Conservation (phyloP, 495 filamentous ascomycete genomes). For the Xylaria venustula region DNA sequence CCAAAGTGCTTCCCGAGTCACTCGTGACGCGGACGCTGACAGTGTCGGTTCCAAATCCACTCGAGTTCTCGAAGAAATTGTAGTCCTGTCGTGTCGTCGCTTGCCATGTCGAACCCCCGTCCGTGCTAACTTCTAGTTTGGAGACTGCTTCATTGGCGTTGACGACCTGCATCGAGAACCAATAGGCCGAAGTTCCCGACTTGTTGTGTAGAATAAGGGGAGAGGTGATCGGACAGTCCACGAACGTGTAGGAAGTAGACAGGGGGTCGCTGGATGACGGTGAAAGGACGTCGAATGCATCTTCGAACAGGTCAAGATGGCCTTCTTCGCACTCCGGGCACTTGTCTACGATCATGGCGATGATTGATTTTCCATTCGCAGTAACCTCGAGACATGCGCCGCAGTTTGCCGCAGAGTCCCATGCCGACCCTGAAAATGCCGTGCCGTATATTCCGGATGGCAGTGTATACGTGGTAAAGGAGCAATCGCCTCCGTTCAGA, state of each 20-base stretch:
- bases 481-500: slow-evolving; percentile 56
- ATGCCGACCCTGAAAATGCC: slow-evolving; percentile 50
- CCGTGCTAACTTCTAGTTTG: slow-evolving; percentile 57
- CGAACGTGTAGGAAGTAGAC: slow-evolving; percentile 49
- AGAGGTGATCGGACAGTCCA: slow-evolving; percentile 50
- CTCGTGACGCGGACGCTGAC: slow-evolving; percentile 53
- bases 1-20: slow-evolving; percentile 13
- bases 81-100: slow-evolving; percentile 49
- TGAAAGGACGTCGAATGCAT: slow-evolving; percentile 49
- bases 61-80: slow-evolving; percentile 59
- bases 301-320: slow-evolving; percentile 60
- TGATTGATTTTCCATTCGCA: slow-evolving; percentile 55
- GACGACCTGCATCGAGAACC: slow-evolving; percentile 59
- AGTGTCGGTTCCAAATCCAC: slow-evolving; percentile 51
- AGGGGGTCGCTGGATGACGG: slow-evolving; percentile 49
- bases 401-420: slow-evolving; percentile 53
- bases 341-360: slow-evolving; percentile 64
- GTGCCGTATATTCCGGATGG: slow-evolving; percentile 54
- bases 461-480: slow-evolving; percentile 57
- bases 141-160: slow-evolving; percentile 54
- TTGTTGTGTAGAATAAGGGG: slow-evolving; percentile 58
- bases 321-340: slow-evolving; percentile 56
- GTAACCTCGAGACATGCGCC: slow-evolving; percentile 58
- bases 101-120: slow-evolving; percentile 54
- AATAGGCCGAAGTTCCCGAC: slow-evolving; percentile 47